Evolutionary conservation across 306 rosid genomes (phyloP), one percentile per base, ranked within the genome.

Genomic region (Albizia julibrissin): DNA sequence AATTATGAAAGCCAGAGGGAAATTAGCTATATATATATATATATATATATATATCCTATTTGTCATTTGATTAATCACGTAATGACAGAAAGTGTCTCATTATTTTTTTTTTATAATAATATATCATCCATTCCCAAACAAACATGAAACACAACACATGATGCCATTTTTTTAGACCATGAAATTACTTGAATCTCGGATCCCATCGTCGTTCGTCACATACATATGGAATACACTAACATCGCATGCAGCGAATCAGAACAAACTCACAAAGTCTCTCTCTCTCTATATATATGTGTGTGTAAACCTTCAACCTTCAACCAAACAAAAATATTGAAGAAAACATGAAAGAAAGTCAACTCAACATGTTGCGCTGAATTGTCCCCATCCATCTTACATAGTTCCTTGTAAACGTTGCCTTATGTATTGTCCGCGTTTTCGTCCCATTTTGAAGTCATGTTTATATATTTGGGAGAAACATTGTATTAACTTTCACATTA

Each of bases 51-150:
- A 10, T 65, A 26, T 50, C 34, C 72, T 66, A 56, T 78, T n/a
- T n/a, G n/a, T n/a, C n/a, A n/a, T n/a, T 69, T 81, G 43, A 72
- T 73, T 67, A 26, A 66, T 72, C 68, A 65, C 77, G 61, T 69
- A 69, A 18, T 72, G 79, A 79, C 66, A 40, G 72, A 1, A 29
- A 40, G 64, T 61, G 59, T 27, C 76, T 27, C n/a, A 21, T 42
- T 10, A 73, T 54, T 79, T n/a, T 37, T 33, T 37, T 6, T 34
- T 34, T 34, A 34, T 49, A 56, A 79, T 42, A 18, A 79, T 27
- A 79, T 27, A 34, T 18, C 67, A 22, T 61, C 26, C 73, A 22
- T 67, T 39, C 42, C 18, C 77, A 43, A 54, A 19, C 3, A 6
- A 1, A 3, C 34, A 39, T 13, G 49, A 79, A 79, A 79, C 64